phyloP scores from a whole-genome alignment of 495 filamentous ascomycete genomes.

The Physcia stellaris region DNA sequence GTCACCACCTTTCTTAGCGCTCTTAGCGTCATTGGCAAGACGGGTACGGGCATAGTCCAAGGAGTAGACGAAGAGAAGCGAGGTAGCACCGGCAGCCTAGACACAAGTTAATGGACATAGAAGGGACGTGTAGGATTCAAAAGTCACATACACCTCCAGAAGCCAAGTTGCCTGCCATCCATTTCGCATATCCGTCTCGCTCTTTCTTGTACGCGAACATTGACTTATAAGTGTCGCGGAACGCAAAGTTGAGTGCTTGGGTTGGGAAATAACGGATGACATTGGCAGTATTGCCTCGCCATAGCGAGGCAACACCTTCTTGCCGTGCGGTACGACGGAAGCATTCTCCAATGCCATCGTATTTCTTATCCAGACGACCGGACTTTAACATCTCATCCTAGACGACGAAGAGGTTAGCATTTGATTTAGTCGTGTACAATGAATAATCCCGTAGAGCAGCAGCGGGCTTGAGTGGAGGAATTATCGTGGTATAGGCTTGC shows the following conservation, averaged over 20 bases:
- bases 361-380: constrained; percentile 95
- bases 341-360: constrained; percentile 87
- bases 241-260: constrained; percentile 99
- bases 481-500: not conserved
- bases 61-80: constrained; percentile 99
- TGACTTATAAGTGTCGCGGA: constrained; percentile 99
- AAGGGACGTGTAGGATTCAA: not conserved
- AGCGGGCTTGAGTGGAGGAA: no score
- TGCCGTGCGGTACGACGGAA: constrained; percentile 74
- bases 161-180: constrained; percentile 99
- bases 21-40: constrained; percentile 99
- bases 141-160: constrained; percentile 86
- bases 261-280: constrained; percentile 99
- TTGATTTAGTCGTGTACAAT: no score
- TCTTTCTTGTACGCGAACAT: constrained; percentile 99
- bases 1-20: constrained; percentile 87
- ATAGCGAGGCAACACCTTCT: constrained; percentile 75
- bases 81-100: constrained; percentile 95
- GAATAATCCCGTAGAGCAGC: no score
- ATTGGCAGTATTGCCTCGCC: constrained; percentile 99
- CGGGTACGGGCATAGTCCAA: constrained; percentile 99
- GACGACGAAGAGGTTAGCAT: not conserved
- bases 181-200: constrained; percentile 92
- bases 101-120: constrained; percentile 16
- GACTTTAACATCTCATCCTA: constrained; percentile 99